Conservation (phyloP, 2,329 filamentous ascomycete genomes). For the Colletotrichum horii region DNA sequence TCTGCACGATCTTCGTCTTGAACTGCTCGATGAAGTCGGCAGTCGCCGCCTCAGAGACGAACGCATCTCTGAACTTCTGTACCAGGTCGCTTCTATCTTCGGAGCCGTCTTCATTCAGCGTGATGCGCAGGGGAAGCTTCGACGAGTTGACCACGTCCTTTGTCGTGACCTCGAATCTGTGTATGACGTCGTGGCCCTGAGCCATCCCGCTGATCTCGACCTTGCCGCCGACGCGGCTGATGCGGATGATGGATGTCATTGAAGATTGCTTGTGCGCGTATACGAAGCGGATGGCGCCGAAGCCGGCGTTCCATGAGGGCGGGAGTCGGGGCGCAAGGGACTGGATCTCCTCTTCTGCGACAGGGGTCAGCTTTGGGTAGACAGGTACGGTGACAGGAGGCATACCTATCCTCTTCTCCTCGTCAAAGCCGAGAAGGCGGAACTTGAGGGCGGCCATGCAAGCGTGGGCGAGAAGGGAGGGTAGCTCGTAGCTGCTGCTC, state of each 20-base stretch:
- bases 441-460: slow-evolving; percentile 84
- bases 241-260: slow-evolving; percentile 81
- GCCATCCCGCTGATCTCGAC: slow-evolving; percentile 83
- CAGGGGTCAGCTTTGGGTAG: slow-evolving; percentile 2
- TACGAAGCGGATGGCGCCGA: slow-evolving; percentile 77
- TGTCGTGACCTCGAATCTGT: slow-evolving; percentile 74
- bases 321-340: slow-evolving; percentile 70
- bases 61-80: slow-evolving; percentile 63
- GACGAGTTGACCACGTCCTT: slow-evolving; percentile 76
- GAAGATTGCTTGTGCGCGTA: slow-evolving; percentile 88
- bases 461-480: slow-evolving; percentile 84
- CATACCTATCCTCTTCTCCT: slow-evolving; percentile 77
- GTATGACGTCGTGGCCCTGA: slow-evolving; percentile 80
- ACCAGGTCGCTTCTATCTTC: slow-evolving; percentile 57
- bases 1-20: slow-evolving; percentile 83
- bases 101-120: slow-evolving; percentile 42
- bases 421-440: slow-evolving; percentile 79
- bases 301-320: slow-evolving; percentile 77
- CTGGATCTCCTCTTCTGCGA: slow-evolving; percentile 61
- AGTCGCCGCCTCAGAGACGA: slow-evolving; percentile 76
- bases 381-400: neutral
- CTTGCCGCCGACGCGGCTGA: slow-evolving; percentile 82
- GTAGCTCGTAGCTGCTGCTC: slow-evolving; percentile 77
- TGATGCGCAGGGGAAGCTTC: slow-evolving; percentile 61
- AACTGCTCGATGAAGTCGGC: slow-evolving; percentile 73